Percentiles rank a stretch among this genome's conserved stretches.
These are phyloP conservation scores for Erythrobasidium hasegawianum DNA, from an alignment of 1,284 basidiomycete species.

Conservation along the genomic window DNA sequence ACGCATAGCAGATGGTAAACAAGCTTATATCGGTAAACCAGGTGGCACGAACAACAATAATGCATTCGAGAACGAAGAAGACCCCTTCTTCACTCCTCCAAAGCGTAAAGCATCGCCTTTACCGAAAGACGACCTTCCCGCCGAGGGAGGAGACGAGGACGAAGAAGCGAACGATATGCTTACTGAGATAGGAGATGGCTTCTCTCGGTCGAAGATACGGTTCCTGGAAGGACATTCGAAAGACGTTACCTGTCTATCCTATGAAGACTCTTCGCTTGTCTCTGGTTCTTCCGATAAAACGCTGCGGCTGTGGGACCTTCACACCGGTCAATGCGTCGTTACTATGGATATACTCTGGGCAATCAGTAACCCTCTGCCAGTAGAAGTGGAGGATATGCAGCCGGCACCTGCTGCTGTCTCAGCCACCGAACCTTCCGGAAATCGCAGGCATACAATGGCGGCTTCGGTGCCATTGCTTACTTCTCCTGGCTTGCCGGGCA, in stretches of 20 bases:
- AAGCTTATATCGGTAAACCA: slow-evolving; percentile 10
- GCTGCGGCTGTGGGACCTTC: slow-evolving; percentile 94
- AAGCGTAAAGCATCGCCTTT: slow-evolving; percentile 2
- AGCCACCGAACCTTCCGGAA: background rate
- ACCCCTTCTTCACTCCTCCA: slow-evolving; percentile 13
- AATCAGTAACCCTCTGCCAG: slow-evolving; percentile 80
- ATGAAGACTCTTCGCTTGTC: slow-evolving; percentile 52
- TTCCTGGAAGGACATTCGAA: slow-evolving; percentile 34
- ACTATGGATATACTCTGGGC: slow-evolving; percentile 99
- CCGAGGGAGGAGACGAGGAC: slow-evolving; percentile 1
- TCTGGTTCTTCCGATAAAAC: slow-evolving; percentile 98
- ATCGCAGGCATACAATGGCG: background rate
- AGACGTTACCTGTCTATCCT: slow-evolving; percentile 33
- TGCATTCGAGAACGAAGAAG: slow-evolving; percentile 5
- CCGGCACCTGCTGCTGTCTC: background rate
- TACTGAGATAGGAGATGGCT: background rate
- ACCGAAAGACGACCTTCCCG: slow-evolving; percentile 8
- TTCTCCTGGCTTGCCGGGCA: slow-evolving; percentile 4
- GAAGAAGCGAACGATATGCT: background rate
- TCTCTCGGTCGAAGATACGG: slow-evolving; percentile 2
- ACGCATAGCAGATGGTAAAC: background rate
- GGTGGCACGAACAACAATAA: background rate
- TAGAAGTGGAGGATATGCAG: slow-evolving; percentile 37
- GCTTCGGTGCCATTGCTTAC: background rate
- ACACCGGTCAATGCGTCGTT: slow-evolving; percentile 94